Percentiles rank a stretch among this genome's conserved stretches.
Evolutionary conservation across 164 flowering plant genomes (phyloP).

Genomic region (Annona squamosa): DNA sequence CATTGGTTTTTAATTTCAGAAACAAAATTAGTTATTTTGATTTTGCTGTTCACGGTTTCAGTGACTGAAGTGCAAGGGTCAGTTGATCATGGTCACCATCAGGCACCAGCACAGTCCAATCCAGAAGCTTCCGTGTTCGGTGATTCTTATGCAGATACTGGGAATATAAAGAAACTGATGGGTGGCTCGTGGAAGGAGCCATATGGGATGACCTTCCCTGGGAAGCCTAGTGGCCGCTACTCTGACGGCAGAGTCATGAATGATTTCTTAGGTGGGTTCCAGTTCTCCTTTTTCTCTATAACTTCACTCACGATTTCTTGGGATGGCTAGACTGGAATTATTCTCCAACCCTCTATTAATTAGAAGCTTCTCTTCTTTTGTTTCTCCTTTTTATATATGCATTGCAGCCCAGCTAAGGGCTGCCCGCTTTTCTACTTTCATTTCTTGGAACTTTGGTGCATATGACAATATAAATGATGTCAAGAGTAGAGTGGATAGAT

Average conservation of each 20-base stretch:
- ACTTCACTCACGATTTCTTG: not conserved
- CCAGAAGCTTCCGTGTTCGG: slow-evolving; percentile 56
- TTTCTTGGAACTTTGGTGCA: too few relatives aligned
- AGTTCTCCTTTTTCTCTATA: not conserved
- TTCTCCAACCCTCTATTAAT: too few relatives aligned
- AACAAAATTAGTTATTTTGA: not conserved
- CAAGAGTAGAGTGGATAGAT: too few relatives aligned
- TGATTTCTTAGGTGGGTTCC: slow-evolving; percentile 44
- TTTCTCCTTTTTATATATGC: too few relatives aligned
- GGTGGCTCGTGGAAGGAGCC: slow-evolving; percentile 48
- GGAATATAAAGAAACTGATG: slow-evolving; percentile 24
- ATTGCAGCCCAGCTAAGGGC: too few relatives aligned
- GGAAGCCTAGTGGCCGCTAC: slow-evolving; percentile 55
- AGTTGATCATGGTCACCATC: not conserved
- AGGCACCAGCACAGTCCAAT: not conserved
- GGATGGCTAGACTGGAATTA: too few relatives aligned
- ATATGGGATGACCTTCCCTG: slow-evolving; percentile 61
- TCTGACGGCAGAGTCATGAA: slow-evolving; percentile 65
- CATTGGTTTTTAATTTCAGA: too few relatives aligned
- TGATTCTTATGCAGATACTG: slow-evolving; percentile 67
- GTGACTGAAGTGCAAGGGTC: not conserved
- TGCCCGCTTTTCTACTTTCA: too few relatives aligned
- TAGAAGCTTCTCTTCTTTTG: too few relatives aligned
- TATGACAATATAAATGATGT: too few relatives aligned
- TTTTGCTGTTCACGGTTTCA: not conserved